Conservation (phyloP, 1,284 basidiomycete species). For the Takashimella koratensis region DNA sequence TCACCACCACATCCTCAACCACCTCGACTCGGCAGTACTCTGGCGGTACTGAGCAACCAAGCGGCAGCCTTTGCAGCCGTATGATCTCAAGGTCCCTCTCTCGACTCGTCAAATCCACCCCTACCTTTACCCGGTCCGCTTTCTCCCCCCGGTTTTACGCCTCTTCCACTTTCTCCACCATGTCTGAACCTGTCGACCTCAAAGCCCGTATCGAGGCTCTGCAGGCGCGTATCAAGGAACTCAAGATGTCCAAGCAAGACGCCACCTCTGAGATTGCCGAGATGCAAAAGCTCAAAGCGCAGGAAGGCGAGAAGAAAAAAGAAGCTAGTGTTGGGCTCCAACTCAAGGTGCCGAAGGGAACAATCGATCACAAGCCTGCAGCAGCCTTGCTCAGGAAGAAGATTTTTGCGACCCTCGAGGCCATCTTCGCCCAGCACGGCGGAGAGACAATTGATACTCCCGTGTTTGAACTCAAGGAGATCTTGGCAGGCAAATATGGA, state of each 20-base stretch:
- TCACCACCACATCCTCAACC: background rate
- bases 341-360: constrained; percentile 63
- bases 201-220: constrained; percentile 41
- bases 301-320: constrained; percentile 32
- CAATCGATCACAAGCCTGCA: constrained; percentile 90
- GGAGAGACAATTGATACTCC: constrained; percentile 94
- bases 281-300: constrained; percentile 46
- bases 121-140: background rate
- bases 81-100: background rate
- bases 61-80: background rate
- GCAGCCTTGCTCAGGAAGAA: constrained; percentile 90
- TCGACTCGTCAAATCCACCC: background rate
- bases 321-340: constrained; percentile 56
- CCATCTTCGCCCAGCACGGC: constrained; percentile 84
- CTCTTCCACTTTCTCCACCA: constrained; percentile 1
- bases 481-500: constrained; percentile 92
- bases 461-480: constrained; percentile 95
- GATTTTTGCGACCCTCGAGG: constrained; percentile 84
- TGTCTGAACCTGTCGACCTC: constrained; percentile 14
- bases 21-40: background rate
- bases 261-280: constrained; percentile 44
- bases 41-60: no score
- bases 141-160: background rate
- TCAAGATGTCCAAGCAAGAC: constrained; percentile 46
- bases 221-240: constrained; percentile 41